These are phyloP conservation scores for Datisca glomerata DNA, from an alignment of 306 rosid species.

Conservation along the genomic window DNA sequence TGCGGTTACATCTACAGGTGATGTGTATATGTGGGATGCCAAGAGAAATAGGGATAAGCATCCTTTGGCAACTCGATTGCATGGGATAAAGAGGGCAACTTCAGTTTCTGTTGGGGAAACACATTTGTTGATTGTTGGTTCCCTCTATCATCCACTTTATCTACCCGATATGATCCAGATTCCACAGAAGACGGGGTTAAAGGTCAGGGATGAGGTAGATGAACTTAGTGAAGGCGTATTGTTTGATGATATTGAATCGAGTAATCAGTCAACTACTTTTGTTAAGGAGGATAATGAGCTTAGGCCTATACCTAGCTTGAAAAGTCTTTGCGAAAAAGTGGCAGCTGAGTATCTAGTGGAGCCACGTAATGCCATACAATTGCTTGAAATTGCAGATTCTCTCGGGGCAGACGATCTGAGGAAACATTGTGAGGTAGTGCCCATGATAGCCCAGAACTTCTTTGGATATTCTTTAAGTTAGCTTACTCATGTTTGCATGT, in stretches of 20 bases:
- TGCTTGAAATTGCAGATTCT: constrained; percentile 86
- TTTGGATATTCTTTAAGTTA: too few relatives aligned
- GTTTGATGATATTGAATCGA: constrained; percentile 44
- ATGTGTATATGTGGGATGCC: constrained; percentile 90
- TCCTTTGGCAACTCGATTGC: constrained; percentile 54
- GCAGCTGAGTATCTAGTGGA: constrained; percentile 86
- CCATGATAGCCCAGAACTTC: too few relatives aligned
- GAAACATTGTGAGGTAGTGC: constrained; percentile 77
- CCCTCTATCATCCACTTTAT: constrained; percentile 74
- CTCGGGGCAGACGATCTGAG: constrained; percentile 68
- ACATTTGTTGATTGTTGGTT: constrained; percentile 62
- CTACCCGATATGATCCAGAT: constrained; percentile 22
- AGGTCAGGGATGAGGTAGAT: constrained; percentile 32
- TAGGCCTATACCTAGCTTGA: constrained; percentile 53
- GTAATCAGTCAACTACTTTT: constrained; percentile 10
- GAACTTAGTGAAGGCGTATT: constrained; percentile 56
- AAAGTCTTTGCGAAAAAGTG: constrained; percentile 74
- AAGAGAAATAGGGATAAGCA: constrained; percentile 79
- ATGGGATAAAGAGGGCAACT: constrained; percentile 76
- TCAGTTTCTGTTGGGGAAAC: constrained; percentile 93
- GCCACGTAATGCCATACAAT: constrained; percentile 80
- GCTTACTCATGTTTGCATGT: too few relatives aligned
- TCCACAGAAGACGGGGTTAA: constrained; percentile 28
- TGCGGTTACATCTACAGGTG: constrained; percentile 80
- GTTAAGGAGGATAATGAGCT: constrained; percentile 28